Evolutionary conservation across 768 basidiomycete species (phyloP).

Genomic region (Terana coerulea): DNA sequence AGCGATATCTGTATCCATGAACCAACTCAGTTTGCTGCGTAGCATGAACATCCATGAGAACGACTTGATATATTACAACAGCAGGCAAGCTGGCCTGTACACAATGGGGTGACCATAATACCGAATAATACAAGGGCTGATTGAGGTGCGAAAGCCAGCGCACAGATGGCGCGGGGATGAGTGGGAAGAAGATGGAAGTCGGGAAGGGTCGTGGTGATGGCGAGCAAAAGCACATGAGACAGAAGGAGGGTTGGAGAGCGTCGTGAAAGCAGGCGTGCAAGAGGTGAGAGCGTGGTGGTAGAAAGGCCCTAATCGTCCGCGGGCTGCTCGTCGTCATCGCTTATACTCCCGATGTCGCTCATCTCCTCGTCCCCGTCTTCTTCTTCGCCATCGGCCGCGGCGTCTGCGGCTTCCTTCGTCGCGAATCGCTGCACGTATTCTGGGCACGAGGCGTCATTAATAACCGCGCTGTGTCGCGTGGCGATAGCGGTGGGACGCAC

Average conservation of each 20-base stretch:
- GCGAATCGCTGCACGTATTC: constrained; percentile 97
- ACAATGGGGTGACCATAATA: constrained; percentile 4
- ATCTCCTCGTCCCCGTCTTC: constrained; percentile 79
- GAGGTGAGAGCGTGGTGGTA: background rate
- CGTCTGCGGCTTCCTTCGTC: constrained; percentile 85
- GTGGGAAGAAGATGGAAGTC: background rate
- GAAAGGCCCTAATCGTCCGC: constrained; percentile 17
- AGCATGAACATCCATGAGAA: no score
- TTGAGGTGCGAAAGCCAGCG: background rate
- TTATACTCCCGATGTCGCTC: constrained; percentile 84
- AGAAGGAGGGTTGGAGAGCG: background rate
- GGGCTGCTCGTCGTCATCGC: constrained; percentile 49
- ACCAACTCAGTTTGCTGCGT: no score
- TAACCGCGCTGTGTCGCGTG: background rate
- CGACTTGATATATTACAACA: constrained; percentile 7
- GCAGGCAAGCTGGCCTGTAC: constrained; percentile 1
- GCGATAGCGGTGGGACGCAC: constrained; percentile 34
- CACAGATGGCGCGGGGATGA: background rate
- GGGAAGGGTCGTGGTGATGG: background rate
- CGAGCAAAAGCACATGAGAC: background rate
- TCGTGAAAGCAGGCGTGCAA: background rate
- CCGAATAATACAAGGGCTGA: constrained; percentile 2
- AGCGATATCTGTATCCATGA: no score
- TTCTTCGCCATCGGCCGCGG: constrained; percentile 56
- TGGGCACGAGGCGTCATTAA: constrained; percentile 27